phyloP scores from a whole-genome alignment of 2,329 filamentous ascomycete species.

The Hymenotorrendiella dingleyae region DNA sequence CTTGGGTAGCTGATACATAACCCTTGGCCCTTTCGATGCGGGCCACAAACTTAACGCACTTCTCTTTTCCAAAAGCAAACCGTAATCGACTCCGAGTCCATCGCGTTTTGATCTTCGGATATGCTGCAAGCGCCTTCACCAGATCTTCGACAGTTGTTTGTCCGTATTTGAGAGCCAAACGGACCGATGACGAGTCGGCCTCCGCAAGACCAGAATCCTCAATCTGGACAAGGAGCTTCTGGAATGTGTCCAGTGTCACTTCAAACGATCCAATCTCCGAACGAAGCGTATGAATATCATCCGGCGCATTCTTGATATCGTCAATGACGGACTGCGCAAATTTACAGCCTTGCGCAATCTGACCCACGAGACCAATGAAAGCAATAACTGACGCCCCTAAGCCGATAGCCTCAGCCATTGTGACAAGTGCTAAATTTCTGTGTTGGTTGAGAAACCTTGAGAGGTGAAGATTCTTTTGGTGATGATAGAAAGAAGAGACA shows the following conservation, averaged over 20 bases:
- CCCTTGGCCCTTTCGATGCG: not conserved
- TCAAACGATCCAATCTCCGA: not conserved
- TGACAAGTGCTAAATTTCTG: no score
- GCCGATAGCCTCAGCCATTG: not conserved
- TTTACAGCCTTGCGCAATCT: constrained; percentile 3
- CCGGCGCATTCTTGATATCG: not conserved
- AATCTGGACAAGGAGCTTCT: not conserved
- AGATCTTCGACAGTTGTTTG: not conserved
- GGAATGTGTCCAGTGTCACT: not conserved
- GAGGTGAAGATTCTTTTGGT: no score
- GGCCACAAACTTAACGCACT: not conserved
- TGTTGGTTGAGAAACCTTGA: no score
- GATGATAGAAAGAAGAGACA: no score
- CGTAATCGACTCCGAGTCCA: not conserved
- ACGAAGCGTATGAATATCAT: not conserved
- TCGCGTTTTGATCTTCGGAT: not conserved
- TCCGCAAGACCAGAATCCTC: not conserved
- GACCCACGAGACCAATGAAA: constrained; percentile 1
- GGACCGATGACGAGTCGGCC: not conserved
- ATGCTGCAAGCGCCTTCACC: no score
- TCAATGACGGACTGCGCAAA: not conserved
- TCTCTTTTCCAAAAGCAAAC: not conserved
- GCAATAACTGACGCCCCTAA: not conserved
- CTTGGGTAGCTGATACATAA: not conserved
- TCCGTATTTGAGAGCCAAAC: not conserved